These are phyloP conservation scores for Rhizophagus sp. DNA, from an alignment of 192 early-diverging fungal species.

Conservation along the genomic window DNA sequence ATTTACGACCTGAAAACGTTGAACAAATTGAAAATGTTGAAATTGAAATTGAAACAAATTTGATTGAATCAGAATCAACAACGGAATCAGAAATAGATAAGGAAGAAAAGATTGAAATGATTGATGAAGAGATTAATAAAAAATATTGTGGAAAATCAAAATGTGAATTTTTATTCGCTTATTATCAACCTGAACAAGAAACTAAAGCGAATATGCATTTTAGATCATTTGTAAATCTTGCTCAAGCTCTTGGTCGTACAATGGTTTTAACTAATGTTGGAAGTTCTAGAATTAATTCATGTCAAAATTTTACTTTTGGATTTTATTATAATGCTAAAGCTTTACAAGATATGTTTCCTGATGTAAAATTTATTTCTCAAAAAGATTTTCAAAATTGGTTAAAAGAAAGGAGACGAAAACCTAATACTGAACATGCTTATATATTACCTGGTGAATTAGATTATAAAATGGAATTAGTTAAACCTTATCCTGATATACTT, in stretches of 20 bases:
- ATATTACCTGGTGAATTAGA: background rate
- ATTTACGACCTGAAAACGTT: too few relatives aligned
- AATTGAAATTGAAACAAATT: too few relatives aligned
- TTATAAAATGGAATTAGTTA: background rate
- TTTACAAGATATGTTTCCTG: background rate
- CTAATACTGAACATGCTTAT: background rate
- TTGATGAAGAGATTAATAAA: background rate
- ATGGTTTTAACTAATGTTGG: constrained; percentile 3
- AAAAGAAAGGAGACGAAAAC: background rate
- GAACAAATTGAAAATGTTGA: background rate
- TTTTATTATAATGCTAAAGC: background rate
- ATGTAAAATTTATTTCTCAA: background rate
- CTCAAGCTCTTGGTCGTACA: background rate
- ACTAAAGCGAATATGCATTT: background rate
- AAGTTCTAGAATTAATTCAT: background rate
- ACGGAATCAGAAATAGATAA: too few relatives aligned
- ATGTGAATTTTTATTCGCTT: background rate
- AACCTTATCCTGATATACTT: background rate
- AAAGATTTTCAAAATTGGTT: background rate
- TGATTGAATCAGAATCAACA: too few relatives aligned
- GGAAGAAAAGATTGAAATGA: background rate
- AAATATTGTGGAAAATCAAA: background rate
- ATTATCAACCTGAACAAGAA: background rate
- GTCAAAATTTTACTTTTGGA: background rate
- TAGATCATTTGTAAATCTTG: background rate